Evolutionary conservation across 108 stramenopile species (phyloP), one percentile per base, ranked within the genome.

Genomic region (Cyclotella atomus): DNA sequence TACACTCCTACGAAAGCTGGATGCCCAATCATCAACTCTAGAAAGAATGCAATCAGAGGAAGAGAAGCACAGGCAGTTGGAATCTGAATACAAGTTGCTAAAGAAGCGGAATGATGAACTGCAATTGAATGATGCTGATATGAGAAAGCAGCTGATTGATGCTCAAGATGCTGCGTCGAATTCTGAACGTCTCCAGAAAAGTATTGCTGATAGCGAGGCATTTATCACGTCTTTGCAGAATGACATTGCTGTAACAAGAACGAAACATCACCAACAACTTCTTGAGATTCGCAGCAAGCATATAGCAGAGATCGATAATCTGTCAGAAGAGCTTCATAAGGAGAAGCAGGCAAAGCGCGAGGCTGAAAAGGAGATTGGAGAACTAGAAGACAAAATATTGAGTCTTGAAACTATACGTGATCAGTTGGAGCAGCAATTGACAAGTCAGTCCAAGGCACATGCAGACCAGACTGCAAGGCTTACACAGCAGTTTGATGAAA

Each of bases 191-290:
- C 55, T 73, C 41, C 59, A 73, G 33, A 81, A 81, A 52, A 65
- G 53, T 30, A 16, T 81, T 53, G 41, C 35, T 0, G 79, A 74
- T 16, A 81, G 59, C 25, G 79, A 81, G 61, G 49, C 52, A 20
- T 81, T 69, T 19, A 81, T 81, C 52, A 50, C 72, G 10, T 57
- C 68, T 2, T 50, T 81, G 20, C 79, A 81, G 29, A 69, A 59
- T 29, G 79, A 81, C 30, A 62, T 81, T 1, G 60, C 79, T 21
- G 23, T 64, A 56, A 27, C 72, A 41, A 50, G 79, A 16, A 36
- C 72, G 2, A 57, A n/a, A 0, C 52, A 81, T 38, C 79, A 70
- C 23, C 67, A 81, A 35, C 68, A 68, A 23, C 59, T 81, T 23
- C 35, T 65, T 47, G 69, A 70, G 15, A 47, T 57, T 16, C 67